Conservation (phyloP, 2,329 filamentous ascomycete genomes). For the Aspergillus bombycis region DNA sequence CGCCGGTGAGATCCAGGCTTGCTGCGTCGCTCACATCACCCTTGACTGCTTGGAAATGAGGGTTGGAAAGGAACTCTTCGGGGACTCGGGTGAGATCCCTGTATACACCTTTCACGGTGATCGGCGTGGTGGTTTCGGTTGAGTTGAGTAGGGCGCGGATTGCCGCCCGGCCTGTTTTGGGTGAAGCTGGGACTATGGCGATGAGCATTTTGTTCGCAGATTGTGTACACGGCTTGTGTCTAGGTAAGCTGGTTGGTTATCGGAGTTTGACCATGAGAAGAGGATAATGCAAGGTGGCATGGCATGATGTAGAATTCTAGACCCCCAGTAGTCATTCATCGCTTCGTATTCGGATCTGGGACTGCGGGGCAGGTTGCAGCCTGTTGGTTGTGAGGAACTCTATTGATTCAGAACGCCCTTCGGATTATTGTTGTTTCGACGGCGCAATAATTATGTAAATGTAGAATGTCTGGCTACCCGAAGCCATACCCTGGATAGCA, state of each 20-base stretch:
- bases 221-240: background rate
- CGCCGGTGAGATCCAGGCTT: slow-evolving; percentile 13
- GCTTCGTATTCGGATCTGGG: background rate
- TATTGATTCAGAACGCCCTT: background rate
- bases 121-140: background rate
- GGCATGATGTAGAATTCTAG: background rate
- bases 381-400: background rate
- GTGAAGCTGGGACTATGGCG: slow-evolving; percentile 17
- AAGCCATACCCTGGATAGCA: no score
- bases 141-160: slow-evolving; percentile 15
- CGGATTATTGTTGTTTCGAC: background rate
- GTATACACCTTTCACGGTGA: slow-evolving; percentile 17
- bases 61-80: slow-evolving; percentile 9
- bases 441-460: background rate
- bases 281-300: background rate
- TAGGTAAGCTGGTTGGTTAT: background rate
- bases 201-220: slow-evolving; percentile 13
- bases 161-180: slow-evolving; percentile 16
- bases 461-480: background rate
- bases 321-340: background rate
- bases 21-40: slow-evolving; percentile 14
- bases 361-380: background rate
- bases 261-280: background rate
- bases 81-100: slow-evolving; percentile 16
- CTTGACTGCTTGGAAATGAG: slow-evolving; percentile 14